Percentiles rank a stretch among this genome's conserved stretches.
phyloP scores from a whole-genome alignment of 2,329 filamentous ascomycete genomes.

The Penicillium verrucosum region DNA sequence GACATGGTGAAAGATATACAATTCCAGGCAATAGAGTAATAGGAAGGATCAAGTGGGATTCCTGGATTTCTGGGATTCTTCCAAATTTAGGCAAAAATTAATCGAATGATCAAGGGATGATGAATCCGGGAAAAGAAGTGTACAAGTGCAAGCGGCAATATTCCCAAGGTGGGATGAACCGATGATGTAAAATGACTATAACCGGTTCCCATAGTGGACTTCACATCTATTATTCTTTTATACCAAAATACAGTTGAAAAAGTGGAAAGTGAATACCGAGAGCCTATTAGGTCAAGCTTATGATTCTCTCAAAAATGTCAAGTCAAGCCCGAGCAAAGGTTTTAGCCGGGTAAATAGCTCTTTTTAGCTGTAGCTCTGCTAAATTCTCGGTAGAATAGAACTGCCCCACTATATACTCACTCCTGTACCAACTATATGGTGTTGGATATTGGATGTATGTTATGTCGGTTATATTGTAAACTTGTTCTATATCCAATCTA shows the following conservation, averaged over 20 bases:
- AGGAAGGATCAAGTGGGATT: background rate
- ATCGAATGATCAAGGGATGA: background rate
- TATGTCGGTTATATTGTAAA: background rate
- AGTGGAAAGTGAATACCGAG: conserved; percentile 3
- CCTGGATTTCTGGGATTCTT: background rate
- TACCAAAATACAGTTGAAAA: background rate
- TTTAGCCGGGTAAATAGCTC: conserved; percentile 7
- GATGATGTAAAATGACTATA: conserved; percentile 22
- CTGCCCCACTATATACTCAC: conserved; percentile 5
- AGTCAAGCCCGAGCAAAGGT: background rate
- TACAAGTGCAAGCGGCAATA: conserved; percentile 6
- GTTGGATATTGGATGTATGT: background rate
- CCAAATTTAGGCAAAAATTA: background rate
- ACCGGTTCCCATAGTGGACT: conserved; percentile 1
- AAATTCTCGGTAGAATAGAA: conserved; percentile 17
- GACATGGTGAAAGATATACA: conserved; percentile 27
- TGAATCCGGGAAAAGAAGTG: background rate
- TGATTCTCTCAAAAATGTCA: background rate
- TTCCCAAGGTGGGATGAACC: conserved; percentile 2
- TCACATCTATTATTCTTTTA: background rate
- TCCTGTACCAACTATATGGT: background rate
- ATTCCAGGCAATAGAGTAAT: background rate
- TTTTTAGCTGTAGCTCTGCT: conserved; percentile 9
- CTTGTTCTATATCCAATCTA: conserved; percentile 15
- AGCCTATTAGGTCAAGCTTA: background rate